Conservation (phyloP, 176 grass and related monocot genomes). For the Tillandsia fasciculata region DNA sequence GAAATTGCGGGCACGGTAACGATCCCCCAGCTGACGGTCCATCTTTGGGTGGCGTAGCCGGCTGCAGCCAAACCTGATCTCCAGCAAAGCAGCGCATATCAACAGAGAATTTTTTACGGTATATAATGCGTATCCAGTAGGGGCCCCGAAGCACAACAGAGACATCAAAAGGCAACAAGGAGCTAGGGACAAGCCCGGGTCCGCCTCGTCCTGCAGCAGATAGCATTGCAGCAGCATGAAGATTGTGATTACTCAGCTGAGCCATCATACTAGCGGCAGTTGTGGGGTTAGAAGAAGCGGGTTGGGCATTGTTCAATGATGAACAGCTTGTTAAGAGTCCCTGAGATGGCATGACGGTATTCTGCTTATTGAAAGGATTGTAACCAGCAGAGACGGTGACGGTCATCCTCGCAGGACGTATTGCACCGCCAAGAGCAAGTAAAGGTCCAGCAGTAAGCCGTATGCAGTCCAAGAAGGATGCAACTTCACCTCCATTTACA, state of each 20-base stretch:
- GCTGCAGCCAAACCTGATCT: slow-evolving; percentile 98
- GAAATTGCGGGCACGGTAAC: slow-evolving; percentile 92
- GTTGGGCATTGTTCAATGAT: slow-evolving; percentile 50
- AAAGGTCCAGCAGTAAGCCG: slow-evolving; percentile 87
- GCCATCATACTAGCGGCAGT: slow-evolving; percentile 28
- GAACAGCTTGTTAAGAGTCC: slow-evolving; percentile 44
- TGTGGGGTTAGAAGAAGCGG: slow-evolving; percentile 28
- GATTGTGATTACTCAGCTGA: slow-evolving; percentile 58
- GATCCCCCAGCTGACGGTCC: slow-evolving; percentile 88
- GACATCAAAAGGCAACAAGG: slow-evolving; percentile 95
- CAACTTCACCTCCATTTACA: slow-evolving; percentile 95
- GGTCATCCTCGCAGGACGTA: slow-evolving; percentile 93
- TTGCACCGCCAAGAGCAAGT: slow-evolving; percentile 96
- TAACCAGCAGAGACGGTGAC: slow-evolving; percentile 64
- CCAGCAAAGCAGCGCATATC: slow-evolving; percentile 99
- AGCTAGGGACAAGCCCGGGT: slow-evolving; percentile 97
- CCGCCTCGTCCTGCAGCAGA: slow-evolving; percentile 70
- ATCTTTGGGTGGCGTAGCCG: slow-evolving; percentile 94
- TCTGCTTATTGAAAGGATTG: slow-evolving; percentile 51
- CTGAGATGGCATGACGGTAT: slow-evolving; percentile 28
- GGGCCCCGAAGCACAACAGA: slow-evolving; percentile 93
- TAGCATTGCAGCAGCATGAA: slow-evolving; percentile 74
- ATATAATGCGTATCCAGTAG: slow-evolving; percentile 99
- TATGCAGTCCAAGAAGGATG: slow-evolving; percentile 97
- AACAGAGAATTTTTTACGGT: slow-evolving; percentile 97